Base-by-base conservation (phyloP, 306 rosid genomes). In the Ormosia emarginata region DNA sequence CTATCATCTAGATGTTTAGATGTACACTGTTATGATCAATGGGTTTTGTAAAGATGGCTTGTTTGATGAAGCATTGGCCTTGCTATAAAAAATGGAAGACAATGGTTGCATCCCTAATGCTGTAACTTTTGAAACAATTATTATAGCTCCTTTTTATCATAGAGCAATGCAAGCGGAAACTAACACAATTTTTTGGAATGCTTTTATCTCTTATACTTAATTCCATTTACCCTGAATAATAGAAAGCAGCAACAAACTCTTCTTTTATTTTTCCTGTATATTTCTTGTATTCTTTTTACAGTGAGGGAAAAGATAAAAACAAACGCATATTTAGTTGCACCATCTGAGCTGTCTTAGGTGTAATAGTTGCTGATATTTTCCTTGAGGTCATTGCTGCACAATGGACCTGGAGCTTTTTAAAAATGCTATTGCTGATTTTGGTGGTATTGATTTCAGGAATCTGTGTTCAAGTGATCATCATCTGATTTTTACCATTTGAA, bases 31-130 rank as follows among this genome's bases (percentile, higher is more conserved):
- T 53, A 62, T 77, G 74, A 77, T 77, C 30, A 3, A 4, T 10
- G 81, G 74, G 2, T 40, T 65, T 3, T 77, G 74, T 18, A 66
- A 13, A 1, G 15, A 36, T 32, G 74, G 66, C 0, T 17, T 17
- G 8, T 0, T 76, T 2, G 71, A 62, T n/a, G 71, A 76, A 34
- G 80, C 80, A n/a, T n/a, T 44, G 80, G 39, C 65, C 14, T 44
- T 30, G 44, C 1, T 2, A 1, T 75, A 43, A 30, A 58, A 2
- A 75, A 75, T 75, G 57, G 79, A 58, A 13, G 33, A 75, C 5
- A 58, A 41, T 13, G 69, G 69, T 30, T 43, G 41, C 15, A 3
- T 30, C 12, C 17, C 65, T 4, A 2, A 24, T 12, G 41, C 14
- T 17, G 15, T 40, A 17, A 56, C 55, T 39, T 57, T 8, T 15